Base-by-base conservation (phyloP, 768 basidiomycete genomes). In the Leucosporidium creatinivorum region DNA sequence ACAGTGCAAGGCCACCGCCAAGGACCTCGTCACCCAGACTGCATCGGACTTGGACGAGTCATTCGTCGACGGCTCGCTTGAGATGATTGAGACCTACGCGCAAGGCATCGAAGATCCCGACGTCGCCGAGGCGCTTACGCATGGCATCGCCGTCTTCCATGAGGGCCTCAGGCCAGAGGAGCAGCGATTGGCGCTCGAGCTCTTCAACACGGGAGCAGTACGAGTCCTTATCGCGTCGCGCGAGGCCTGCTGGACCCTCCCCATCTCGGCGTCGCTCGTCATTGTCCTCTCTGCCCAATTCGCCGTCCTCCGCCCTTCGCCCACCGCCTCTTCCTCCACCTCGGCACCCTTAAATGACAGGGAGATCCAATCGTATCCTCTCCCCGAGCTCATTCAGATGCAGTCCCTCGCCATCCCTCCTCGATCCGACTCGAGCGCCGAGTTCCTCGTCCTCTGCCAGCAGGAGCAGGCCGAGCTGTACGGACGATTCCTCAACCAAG, bases 251-350 rank as follows among this genome's bases (percentile, higher is more conserved):
- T 94, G 93, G 93, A 85, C 84, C 33, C 77, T 97, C n/a, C 92
- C 93, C 3, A 84, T 93, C 23, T 84, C 86, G 61, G 90, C 89
- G 1, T 82, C 84, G 10, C 84, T 84, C 9, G 93, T 98, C 21
- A 81, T 98, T 48, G 87, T 91, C 55, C 88, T 98, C 87, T 89
- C 91, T 23, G 91, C 93, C 5, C 96, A 99, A 77, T 94, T 90
- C 77, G 77, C 86, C 30, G 63, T 68, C 5, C 47, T 76, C 31
- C 51, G 51, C 9, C 39, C 39, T 15, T 44, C 39, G 2, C 39
- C 39, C 39, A 9, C 39, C 8, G 8, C 39, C 39, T 44, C 39
- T 15, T 44, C 39, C 39, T 9, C 10, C 55, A 31, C 55, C 62
- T 81, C 47, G 26, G 50, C 23, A 36, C 79, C 19, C 75, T 44